Evolutionary conservation across 108 stramenopile species (phyloP).

Genomic region (Schizochytrium sp.): DNA sequence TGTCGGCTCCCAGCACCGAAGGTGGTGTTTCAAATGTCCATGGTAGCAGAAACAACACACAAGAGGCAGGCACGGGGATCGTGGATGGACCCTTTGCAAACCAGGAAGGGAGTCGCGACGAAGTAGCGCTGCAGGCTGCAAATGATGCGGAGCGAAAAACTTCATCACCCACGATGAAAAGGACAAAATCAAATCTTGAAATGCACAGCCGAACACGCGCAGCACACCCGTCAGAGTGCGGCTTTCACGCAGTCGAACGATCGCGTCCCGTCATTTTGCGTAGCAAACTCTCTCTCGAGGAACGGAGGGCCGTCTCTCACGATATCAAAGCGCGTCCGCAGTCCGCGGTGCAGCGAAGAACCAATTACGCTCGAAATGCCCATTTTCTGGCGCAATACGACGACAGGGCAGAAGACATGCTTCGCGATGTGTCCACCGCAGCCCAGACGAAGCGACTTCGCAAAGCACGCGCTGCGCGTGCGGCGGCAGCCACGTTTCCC

Average conservation of each 20-base stretch:
- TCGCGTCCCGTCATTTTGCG: not conserved
- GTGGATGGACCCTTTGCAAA: no score
- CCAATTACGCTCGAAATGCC: not conserved
- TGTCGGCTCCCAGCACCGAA: no score
- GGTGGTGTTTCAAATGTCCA: no score
- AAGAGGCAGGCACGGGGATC: no score
- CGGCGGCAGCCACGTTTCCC: not conserved
- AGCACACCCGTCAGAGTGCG: not conserved
- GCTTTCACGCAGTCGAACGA: not conserved
- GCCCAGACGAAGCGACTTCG: not conserved
- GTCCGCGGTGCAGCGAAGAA: not conserved
- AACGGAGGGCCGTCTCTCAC: not conserved
- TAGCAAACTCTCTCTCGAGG: not conserved
- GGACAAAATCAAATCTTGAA: not conserved
- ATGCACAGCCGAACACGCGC: not conserved
- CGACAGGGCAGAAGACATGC: no score
- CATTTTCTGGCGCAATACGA: not conserved
- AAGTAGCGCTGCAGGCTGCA: not conserved
- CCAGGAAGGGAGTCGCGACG: no score
- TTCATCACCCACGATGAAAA: not conserved
- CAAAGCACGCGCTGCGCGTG: not conserved
- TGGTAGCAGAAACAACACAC: no score
- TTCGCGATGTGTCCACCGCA: no score
- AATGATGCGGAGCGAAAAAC: not conserved
- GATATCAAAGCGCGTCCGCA: not conserved